These are phyloP conservation scores for Symbiodinium natans DNA, from an alignment of 73 alveolate species.

Conservation along the genomic window DNA sequence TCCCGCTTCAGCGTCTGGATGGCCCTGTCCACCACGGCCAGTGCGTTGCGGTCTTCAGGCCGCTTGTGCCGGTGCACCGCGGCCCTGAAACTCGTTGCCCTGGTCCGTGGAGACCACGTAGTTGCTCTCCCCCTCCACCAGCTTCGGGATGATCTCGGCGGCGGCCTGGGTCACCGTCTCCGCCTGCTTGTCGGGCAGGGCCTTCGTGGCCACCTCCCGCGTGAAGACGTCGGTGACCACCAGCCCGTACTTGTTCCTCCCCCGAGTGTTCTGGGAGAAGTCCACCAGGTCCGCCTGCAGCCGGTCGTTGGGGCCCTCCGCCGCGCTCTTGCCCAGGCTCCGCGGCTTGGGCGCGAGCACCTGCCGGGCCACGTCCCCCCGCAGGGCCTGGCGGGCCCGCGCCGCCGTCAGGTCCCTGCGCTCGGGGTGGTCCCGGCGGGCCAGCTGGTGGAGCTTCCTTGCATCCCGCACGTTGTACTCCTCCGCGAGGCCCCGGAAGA, in stretches of 20 bases:
- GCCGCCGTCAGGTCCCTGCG: not conserved
- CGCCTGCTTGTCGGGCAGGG: not conserved
- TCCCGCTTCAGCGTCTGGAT: not conserved
- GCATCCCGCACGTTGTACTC: not conserved
- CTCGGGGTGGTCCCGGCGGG: not conserved
- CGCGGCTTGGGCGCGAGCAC: not conserved
- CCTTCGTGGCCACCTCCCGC: not conserved
- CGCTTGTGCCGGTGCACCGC: not conserved
- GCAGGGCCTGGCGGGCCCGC: not conserved
- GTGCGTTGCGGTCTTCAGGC: not conserved
- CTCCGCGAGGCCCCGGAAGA: too few relatives aligned
- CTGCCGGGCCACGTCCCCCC: not conserved
- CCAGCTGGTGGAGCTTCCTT: not conserved
- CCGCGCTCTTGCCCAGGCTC: not conserved
- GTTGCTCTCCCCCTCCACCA: not conserved
- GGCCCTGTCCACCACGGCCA: not conserved
- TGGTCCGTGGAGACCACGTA: not conserved
- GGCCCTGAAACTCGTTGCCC: not conserved
- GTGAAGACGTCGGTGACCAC: not conserved
- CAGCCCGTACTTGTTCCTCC: not conserved
- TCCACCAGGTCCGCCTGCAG: not conserved
- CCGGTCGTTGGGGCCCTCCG: not conserved
- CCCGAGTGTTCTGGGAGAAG: not conserved
- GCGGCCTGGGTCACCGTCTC: not conserved
- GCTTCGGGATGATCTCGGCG: not conserved